These are phyloP conservation scores for Cordyceps cicadae DNA, from an alignment of 2,329 filamentous ascomycete genomes.

Conservation along the genomic window DNA sequence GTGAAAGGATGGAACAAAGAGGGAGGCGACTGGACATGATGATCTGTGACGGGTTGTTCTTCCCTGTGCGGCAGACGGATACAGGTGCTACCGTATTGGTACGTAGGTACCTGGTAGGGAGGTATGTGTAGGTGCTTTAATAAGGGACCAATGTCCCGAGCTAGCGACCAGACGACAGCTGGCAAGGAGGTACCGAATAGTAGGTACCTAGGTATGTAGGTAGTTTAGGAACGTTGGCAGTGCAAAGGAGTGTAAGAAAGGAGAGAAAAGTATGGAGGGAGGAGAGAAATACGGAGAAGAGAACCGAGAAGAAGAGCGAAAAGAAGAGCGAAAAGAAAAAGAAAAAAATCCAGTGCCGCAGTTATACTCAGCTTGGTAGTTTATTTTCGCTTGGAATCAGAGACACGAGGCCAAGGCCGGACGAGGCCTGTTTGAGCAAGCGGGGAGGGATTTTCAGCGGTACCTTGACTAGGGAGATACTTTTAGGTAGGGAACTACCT, in stretches of 20 bases:
- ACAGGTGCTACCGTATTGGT: too few species aligned
- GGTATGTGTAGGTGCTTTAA: too few species aligned
- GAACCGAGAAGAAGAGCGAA: background rate
- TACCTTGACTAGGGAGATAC: too few species aligned
- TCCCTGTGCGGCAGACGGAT: too few species aligned
- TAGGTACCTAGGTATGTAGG: too few species aligned
- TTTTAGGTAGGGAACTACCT: too few species aligned
- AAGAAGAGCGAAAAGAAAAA: background rate
- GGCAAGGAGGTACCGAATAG: too few species aligned
- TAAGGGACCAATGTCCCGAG: too few species aligned
- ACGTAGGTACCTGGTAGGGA: too few species aligned
- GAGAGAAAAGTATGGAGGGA: background rate
- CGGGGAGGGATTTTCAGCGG: background rate
- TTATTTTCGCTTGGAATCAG: background rate
- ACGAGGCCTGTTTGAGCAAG: background rate
- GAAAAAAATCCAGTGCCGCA: background rate
- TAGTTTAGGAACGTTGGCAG: too few species aligned
- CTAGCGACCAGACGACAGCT: too few species aligned
- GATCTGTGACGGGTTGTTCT: too few species aligned
- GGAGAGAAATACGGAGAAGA: background rate
- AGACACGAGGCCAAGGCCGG: background rate
- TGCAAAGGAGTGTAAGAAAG: background rate
- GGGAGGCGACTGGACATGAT: background rate
- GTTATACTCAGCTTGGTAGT: background rate
- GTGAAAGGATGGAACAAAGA: conserved; percentile 5